Conservation (phyloP, 345 rosid genomes). For the Populus simonii region DNA sequence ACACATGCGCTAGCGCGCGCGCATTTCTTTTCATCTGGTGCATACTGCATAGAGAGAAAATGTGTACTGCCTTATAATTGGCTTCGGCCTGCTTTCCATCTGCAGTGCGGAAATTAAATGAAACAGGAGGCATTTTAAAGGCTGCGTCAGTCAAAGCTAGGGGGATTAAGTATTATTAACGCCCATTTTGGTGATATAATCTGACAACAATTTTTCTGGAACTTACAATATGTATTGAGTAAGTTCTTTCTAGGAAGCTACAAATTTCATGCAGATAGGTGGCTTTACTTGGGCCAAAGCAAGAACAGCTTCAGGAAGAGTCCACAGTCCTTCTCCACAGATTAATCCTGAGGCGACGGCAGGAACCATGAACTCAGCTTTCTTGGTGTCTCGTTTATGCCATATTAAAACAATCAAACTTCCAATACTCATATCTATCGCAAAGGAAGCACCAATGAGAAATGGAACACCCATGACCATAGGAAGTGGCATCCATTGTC, state of each 20-base stretch:
- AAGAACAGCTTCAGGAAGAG: slow-evolving; percentile 74
- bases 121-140: no score
- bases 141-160: no score
- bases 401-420: slow-evolving; percentile 57
- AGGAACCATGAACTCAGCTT: slow-evolving; percentile 76
- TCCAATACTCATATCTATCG: slow-evolving; percentile 84
- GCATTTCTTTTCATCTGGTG: background rate
- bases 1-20: background rate
- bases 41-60: background rate
- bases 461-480: slow-evolving; percentile 88
- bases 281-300: slow-evolving; percentile 79
- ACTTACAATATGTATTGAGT: background rate
- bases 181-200: no score
- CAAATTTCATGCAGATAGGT: slow-evolving; percentile 87
- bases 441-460: slow-evolving; percentile 85
- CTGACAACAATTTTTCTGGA: background rate
- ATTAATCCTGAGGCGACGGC: slow-evolving; percentile 85
- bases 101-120: no score
- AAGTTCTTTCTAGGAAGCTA: slow-evolving; percentile 33
- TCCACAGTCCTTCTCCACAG: slow-evolving; percentile 94
- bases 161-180: no score
- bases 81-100: no score
- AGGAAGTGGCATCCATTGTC: slow-evolving; percentile 85
- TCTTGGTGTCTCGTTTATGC: slow-evolving; percentile 58
- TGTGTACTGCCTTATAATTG: background rate